A percentile compares a stretch with the other conserved stretches of the same genome.
Conservation (phyloP, 176 grass and related monocot genomes). For the Carex cristatella region DNA sequence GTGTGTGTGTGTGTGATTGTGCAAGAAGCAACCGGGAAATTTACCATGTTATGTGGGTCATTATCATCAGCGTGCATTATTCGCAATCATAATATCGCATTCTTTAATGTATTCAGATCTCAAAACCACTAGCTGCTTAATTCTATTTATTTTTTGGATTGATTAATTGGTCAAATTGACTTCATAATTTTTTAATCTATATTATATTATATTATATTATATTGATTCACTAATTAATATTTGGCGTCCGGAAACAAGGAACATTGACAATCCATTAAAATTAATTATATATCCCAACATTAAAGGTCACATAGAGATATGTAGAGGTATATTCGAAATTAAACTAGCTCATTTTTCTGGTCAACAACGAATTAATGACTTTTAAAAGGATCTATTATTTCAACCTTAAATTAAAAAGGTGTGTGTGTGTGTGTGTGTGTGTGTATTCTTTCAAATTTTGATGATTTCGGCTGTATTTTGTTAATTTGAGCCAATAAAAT, state of each 20-base stretch:
- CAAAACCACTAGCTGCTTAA: not conserved
- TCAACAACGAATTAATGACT: no score
- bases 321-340: not conserved
- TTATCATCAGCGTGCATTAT: conserved; percentile 8
- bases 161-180: not conserved
- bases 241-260: no score
- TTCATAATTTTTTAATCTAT: not conserved
- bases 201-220: not conserved
- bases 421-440: no score
- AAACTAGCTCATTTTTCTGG: not conserved
- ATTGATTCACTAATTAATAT: not conserved
- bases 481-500: no score
- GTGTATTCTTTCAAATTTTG: not conserved
- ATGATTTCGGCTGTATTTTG: no score
- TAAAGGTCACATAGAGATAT: not conserved
- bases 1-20: not conserved
- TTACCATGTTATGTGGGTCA: conserved; percentile 17
- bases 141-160: not conserved
- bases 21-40: not conserved
- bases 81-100: not conserved
- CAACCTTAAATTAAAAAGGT: no score
- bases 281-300: no score
- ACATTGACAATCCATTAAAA: no score
- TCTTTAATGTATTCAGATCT: not conserved
- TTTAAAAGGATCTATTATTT: not conserved